phyloP scores from a whole-genome alignment of 768 basidiomycete species.

The Tylopilus sp. region DNA sequence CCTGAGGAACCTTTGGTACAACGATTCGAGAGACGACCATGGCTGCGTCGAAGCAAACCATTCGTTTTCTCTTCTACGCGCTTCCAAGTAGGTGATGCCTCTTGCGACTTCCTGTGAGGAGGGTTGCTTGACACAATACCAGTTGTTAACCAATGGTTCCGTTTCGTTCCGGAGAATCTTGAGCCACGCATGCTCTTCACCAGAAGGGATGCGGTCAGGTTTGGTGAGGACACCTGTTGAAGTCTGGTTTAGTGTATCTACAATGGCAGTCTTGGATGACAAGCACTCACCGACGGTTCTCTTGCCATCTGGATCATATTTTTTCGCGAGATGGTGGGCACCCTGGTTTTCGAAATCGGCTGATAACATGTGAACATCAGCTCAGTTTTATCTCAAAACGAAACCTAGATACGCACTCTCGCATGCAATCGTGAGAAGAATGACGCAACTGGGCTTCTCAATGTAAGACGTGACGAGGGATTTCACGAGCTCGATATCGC shows the following conservation, averaged over 20 bases:
- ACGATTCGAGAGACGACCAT: slow-evolving; percentile 52
- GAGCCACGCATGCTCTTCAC: slow-evolving; percentile 45
- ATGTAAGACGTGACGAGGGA: slow-evolving; percentile 59
- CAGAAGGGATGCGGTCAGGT: slow-evolving; percentile 50
- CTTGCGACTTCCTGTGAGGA: slow-evolving; percentile 22
- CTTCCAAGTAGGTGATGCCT: slow-evolving; percentile 50
- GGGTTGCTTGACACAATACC: slow-evolving; percentile 42
- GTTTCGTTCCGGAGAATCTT: slow-evolving; percentile 52
- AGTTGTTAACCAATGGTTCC: slow-evolving; percentile 26
- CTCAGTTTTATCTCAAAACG: slow-evolving; percentile 19
- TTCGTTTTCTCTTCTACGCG: slow-evolving; percentile 50
- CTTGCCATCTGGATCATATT: slow-evolving; percentile 56
- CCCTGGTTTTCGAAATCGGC: slow-evolving; percentile 83
- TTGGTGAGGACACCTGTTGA: slow-evolving; percentile 50
- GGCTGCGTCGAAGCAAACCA: slow-evolving; percentile 54
- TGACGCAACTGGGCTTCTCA: slow-evolving; percentile 61
- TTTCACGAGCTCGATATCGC: slow-evolving; percentile 62
- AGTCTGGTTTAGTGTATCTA: not conserved
- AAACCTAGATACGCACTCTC: slow-evolving; percentile 19
- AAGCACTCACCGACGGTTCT: slow-evolving; percentile 61
- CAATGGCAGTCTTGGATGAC: slow-evolving; percentile 41
- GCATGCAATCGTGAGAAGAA: slow-evolving; percentile 59
- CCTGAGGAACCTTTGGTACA: slow-evolving; percentile 50
- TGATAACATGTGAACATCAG: slow-evolving; percentile 40
- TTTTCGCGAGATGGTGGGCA: slow-evolving; percentile 61